These are phyloP conservation scores for Amniculicola lignicola DNA, from an alignment of 495 filamentous ascomycete genomes.

Conservation along the genomic window DNA sequence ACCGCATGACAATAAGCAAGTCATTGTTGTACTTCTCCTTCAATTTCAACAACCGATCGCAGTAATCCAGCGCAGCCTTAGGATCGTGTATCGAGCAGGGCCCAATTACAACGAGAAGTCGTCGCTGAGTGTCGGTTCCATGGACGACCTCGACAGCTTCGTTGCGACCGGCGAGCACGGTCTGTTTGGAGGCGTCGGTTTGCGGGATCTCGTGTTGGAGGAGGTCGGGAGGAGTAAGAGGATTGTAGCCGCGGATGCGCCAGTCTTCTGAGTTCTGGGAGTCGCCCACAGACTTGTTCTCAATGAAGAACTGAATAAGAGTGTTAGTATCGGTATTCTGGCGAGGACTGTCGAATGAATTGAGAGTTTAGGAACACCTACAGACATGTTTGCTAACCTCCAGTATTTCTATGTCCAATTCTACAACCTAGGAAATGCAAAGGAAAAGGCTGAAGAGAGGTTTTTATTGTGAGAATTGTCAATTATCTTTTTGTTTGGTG, in stretches of 20 bases:
- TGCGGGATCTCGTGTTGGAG: conserved; percentile 92
- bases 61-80: conserved; percentile 87
- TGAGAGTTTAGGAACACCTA: conserved; percentile 17
- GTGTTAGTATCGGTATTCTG: conserved; percentile 3
- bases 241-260: conserved; percentile 83
- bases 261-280: conserved; percentile 79
- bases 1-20: conserved; percentile 93
- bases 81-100: conserved; percentile 99
- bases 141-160: conserved; percentile 80
- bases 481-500: background rate
- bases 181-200: conserved; percentile 70
- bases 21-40: conserved; percentile 89
- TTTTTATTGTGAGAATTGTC: background rate
- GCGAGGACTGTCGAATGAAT: background rate
- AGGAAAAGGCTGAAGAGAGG: background rate
- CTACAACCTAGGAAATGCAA: no score
- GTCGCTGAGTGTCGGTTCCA: conserved; percentile 67
- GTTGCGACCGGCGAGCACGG: conserved; percentile 75
- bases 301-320: conserved; percentile 68
- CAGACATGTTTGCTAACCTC: conserved; percentile 30
- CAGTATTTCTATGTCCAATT: no score
- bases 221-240: conserved; percentile 86
- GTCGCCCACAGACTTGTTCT: conserved; percentile 87
- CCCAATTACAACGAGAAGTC: conserved; percentile 88
- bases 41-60: conserved; percentile 71